Conservation (phyloP, 2,329 filamentous ascomycete species). For the Colletotrichum sp. region DNA sequence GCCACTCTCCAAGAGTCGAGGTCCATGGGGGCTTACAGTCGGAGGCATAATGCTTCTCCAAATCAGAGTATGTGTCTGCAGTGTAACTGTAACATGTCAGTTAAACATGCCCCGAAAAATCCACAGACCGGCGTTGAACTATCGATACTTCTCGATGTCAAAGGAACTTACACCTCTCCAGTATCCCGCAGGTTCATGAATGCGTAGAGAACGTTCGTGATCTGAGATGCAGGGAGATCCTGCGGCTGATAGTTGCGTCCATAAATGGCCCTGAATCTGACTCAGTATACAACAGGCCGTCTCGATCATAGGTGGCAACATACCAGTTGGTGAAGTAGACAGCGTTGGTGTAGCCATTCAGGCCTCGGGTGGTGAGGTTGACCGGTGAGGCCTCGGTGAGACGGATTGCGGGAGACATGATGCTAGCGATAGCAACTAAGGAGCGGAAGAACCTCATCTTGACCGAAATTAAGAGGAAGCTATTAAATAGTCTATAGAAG, state of each 20-base stretch:
- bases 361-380: not conserved
- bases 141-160: rapidly evolving
- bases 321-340: constrained; percentile 58
- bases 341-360: constrained; percentile 43
- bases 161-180: constrained; percentile 69
- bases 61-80: constrained; percentile 73
- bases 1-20: too few relatives aligned
- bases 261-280: constrained; percentile 68
- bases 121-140: rapidly evolving
- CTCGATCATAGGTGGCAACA: not conserved
- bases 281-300: not conserved
- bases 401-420: not conserved
- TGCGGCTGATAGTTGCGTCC: constrained; percentile 74
- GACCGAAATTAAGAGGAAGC: not conserved
- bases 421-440: not conserved
- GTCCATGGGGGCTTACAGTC: constrained; percentile 60
- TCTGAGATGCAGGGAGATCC: constrained; percentile 69
- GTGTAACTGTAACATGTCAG: constrained; percentile 50
- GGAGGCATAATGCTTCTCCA: constrained; percentile 72
- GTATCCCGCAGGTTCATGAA: constrained; percentile 78
- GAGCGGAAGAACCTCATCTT: not conserved
- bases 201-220: constrained; percentile 81
- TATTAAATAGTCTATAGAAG: not conserved
- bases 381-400: not conserved
- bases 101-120: rapidly evolving